These are phyloP conservation scores for Centaurea solstitialis DNA, from an alignment of 129 eudicot genomes.

Conservation along the genomic window DNA sequence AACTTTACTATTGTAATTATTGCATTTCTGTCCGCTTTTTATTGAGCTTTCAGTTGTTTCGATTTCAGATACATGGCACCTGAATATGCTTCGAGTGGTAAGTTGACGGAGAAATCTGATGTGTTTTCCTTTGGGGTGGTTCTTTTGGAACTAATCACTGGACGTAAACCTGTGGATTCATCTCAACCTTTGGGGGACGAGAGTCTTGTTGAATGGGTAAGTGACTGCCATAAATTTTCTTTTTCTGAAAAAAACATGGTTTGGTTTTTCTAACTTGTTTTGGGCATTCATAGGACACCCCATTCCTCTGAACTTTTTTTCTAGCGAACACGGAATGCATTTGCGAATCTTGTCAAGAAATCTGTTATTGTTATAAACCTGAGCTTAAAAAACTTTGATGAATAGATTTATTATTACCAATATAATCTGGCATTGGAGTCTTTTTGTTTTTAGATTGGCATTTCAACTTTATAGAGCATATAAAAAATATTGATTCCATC, in stretches of 20 bases:
- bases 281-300: background rate
- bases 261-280: background rate
- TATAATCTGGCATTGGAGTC: background rate
- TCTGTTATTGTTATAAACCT: background rate
- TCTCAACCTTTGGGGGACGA: conserved; percentile 83
- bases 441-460: background rate
- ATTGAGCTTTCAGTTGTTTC: background rate
- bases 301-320: background rate
- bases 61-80: conserved; percentile 90
- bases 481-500: background rate
- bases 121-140: conserved; percentile 89
- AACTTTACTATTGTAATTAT: background rate
- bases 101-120: conserved; percentile 88
- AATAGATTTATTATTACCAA: background rate
- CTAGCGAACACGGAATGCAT: background rate
- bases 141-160: conserved; percentile 86
- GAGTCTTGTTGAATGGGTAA: conserved; percentile 90
- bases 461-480: background rate
- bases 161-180: conserved; percentile 89
- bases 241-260: background rate
- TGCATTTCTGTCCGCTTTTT: background rate
- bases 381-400: background rate
- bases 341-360: background rate
- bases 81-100: conserved; percentile 92
- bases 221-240: conserved; percentile 17